Evolutionary conservation across 371 early-diverging fungal species (phyloP).

Genomic region (Mucor velutinosus): DNA sequence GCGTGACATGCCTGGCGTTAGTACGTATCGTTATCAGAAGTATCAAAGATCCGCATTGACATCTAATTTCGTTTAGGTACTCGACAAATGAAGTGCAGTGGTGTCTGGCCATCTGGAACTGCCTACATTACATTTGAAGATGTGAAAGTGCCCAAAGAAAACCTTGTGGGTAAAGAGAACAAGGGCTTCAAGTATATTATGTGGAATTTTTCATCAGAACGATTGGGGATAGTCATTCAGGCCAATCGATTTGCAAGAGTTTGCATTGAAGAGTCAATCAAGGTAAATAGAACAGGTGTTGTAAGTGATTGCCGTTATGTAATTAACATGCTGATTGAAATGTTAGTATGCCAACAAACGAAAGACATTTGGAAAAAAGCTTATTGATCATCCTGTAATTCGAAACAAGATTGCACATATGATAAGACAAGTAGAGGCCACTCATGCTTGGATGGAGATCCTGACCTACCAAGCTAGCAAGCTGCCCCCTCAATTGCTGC

Average conservation of each 20-base stretch:
- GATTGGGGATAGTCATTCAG: conserved; percentile 83
- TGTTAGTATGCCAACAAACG: conserved; percentile 75
- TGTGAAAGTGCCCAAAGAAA: conserved; percentile 82
- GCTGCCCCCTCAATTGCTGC: conserved; percentile 58
- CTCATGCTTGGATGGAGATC: conserved; percentile 70
- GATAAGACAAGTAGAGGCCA: conserved; percentile 73
- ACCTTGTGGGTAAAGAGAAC: conserved; percentile 87
- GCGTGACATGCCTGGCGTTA: conserved; percentile 78
- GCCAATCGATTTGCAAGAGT: conserved; percentile 86
- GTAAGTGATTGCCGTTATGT: no score
- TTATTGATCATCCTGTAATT: conserved; percentile 71
- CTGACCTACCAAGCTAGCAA: conserved; percentile 49
- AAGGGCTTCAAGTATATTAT: conserved; percentile 85
- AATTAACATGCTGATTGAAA: conserved; percentile 16
- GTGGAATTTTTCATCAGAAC: conserved; percentile 79
- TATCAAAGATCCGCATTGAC: no score
- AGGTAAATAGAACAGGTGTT: conserved; percentile 17
- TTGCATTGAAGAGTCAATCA: conserved; percentile 81
- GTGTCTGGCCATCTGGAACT: conserved; percentile 83
- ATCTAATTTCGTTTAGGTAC: background rate
- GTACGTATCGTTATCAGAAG: background rate
- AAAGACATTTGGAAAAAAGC: conserved; percentile 80
- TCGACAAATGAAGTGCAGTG: conserved; percentile 64
- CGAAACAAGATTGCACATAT: conserved; percentile 72
- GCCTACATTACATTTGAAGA: conserved; percentile 81